Percentiles rank a stretch among this genome's conserved stretches.
Evolutionary conservation across 805 yeast genomes (phyloP).

Genomic region (Cyberlindnera americana): DNA sequence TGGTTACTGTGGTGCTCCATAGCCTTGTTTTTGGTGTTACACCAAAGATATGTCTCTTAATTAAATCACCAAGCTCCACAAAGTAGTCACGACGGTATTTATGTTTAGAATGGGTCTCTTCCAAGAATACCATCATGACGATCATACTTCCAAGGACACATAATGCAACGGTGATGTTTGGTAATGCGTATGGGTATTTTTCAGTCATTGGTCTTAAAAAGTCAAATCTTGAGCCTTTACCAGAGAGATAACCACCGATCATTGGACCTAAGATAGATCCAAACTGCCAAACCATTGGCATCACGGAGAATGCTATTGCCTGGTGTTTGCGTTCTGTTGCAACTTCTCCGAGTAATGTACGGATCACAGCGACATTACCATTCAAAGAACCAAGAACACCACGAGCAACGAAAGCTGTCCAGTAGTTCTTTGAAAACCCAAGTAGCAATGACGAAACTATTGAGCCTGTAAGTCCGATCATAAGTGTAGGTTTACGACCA

Average conservation of each 20-base stretch:
- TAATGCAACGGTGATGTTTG: constrained; percentile 45
- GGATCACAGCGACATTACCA: constrained; percentile 62
- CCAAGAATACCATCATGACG: constrained; percentile 44
- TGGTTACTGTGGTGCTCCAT: too few relatives aligned
- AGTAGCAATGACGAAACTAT: constrained; percentile 43
- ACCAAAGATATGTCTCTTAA: constrained; percentile 20
- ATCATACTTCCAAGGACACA: constrained; percentile 35
- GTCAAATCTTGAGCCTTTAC: constrained; percentile 26
- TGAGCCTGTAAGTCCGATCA: constrained; percentile 52
- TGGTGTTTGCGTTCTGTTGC: constrained; percentile 56
- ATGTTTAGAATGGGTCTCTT: constrained; percentile 46
- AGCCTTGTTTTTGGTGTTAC: constrained; percentile 25
- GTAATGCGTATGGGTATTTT: constrained; percentile 47
- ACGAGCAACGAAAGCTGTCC: constrained; percentile 51
- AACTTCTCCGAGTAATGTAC: constrained; percentile 60
- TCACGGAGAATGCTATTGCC: constrained; percentile 56
- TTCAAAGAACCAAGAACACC: constrained; percentile 53
- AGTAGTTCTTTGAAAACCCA: constrained; percentile 52
- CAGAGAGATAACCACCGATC: constrained; percentile 51
- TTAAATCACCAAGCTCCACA: constrained; percentile 40
- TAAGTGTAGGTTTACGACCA: constrained; percentile 54
- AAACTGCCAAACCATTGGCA: constrained; percentile 59
- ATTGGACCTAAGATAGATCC: constrained; percentile 62
- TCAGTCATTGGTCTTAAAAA: constrained; percentile 30
- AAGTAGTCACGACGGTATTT: constrained; percentile 42